These are phyloP conservation scores for Fragilaria radians DNA, from an alignment of 108 stramenopile species.

Conservation along the genomic window DNA sequence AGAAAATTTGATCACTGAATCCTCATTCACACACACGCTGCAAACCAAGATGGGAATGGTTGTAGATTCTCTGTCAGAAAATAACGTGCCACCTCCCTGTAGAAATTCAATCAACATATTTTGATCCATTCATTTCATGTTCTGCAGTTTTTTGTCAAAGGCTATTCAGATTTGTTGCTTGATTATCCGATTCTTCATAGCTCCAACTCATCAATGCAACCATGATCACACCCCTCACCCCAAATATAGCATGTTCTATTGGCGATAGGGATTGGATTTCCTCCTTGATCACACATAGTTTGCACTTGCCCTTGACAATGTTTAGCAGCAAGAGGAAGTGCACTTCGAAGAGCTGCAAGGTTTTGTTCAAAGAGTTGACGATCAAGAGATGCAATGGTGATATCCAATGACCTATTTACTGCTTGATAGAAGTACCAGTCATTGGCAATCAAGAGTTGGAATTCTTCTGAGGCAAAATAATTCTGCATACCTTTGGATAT, in stretches of 20 bases:
- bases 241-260: constrained; percentile 11
- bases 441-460: background rate
- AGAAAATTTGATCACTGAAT: too few relatives aligned
- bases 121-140: too few relatives aligned
- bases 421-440: constrained; percentile 13
- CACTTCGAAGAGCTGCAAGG: background rate
- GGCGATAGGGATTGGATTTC: constrained; percentile 4
- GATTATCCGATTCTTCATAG: too few relatives aligned
- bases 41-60: too few relatives aligned
- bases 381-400: constrained; percentile 14
- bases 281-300: constrained; percentile 15
- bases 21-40: too few relatives aligned
- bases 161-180: too few relatives aligned
- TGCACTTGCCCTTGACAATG: constrained; percentile 1
- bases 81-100: too few relatives aligned
- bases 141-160: too few relatives aligned
- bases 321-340: background rate
- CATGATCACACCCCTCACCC: constrained; percentile 20
- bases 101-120: too few relatives aligned
- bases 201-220: constrained; percentile 17
- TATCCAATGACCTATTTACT: constrained; percentile 21
- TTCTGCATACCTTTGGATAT: background rate
- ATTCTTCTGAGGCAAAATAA: constrained; percentile 11
- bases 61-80: too few relatives aligned
- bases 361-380: background rate